Conservation (phyloP, 1,139 yeast genomes). For the Arxiozyma bovina region DNA sequence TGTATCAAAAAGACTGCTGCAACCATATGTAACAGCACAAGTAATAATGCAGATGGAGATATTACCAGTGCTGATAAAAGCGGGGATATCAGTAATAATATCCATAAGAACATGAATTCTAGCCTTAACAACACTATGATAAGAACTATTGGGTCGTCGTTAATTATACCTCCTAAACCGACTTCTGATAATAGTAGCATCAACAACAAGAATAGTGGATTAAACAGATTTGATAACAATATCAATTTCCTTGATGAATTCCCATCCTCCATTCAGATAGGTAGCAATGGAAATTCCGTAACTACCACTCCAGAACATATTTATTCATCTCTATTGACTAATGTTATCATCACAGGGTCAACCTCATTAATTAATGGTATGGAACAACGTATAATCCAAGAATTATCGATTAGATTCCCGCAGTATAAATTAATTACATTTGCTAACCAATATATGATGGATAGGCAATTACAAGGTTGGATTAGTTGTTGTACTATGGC, state of each 20-base stretch:
- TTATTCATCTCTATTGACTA: constrained; percentile 36
- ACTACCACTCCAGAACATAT: constrained; percentile 13
- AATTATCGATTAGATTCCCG: constrained; percentile 31
- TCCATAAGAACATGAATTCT: not conserved
- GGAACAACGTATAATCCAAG: constrained; percentile 53
- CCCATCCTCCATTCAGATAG: not conserved
- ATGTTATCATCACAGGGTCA: constrained; percentile 61
- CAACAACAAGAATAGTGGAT: not conserved
- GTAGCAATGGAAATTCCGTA: not conserved
- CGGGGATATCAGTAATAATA: not conserved
- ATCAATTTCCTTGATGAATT: not conserved
- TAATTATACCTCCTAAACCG: constrained; percentile 2
- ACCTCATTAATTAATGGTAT: constrained; percentile 52
- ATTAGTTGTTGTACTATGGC: constrained; percentile 23
- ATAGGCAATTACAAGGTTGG: constrained; percentile 28
- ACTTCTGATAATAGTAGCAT: not conserved
- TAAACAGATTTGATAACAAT: not conserved
- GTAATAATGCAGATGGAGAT: constrained; percentile 3
- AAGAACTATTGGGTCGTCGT: constrained; percentile 14
- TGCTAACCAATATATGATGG: constrained; percentile 25
- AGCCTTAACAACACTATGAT: constrained; percentile 2
- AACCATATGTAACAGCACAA: constrained; percentile 15
- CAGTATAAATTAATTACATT: constrained; percentile 28
- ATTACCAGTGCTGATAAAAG: constrained; percentile 13
- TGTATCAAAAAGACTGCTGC: constrained; percentile 27